These are phyloP conservation scores for Suhomyces faveliae DNA, from an alignment of 805 yeast genomes.

Conservation along the genomic window DNA sequence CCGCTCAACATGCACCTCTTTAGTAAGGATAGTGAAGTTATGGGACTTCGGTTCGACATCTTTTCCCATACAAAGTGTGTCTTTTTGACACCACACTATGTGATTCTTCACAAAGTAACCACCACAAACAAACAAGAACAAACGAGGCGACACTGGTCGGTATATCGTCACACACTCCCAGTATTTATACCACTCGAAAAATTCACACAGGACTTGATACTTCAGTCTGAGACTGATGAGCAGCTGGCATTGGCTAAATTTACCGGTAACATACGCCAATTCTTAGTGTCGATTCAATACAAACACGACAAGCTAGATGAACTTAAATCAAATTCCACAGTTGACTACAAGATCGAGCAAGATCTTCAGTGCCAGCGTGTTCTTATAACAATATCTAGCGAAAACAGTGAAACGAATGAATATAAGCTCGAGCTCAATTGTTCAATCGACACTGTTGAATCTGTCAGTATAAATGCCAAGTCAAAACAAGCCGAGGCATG, in stretches of 20 bases:
- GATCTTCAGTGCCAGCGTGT: slow-evolving; percentile 29
- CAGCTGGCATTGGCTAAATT: slow-evolving; percentile 20
- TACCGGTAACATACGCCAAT: slow-evolving; percentile 21
- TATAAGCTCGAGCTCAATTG: slow-evolving; percentile 22
- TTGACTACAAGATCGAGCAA: slow-evolving; percentile 17
- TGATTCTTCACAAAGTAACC: slow-evolving; percentile 32
- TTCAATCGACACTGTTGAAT: slow-evolving; percentile 17
- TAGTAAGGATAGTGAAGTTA: slow-evolving; percentile 25
- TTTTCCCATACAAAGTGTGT: slow-evolving; percentile 21
- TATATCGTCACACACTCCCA: slow-evolving; percentile 39
- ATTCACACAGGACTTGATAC: slow-evolving; percentile 12
- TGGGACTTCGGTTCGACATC: slow-evolving; percentile 54
- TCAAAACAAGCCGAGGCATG: slow-evolving; percentile 9
- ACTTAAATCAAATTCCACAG: slow-evolving; percentile 7
- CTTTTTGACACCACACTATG: slow-evolving; percentile 47
- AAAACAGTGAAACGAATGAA: neutral
- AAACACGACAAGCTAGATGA: slow-evolving; percentile 30
- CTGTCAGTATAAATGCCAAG: slow-evolving; percentile 7
- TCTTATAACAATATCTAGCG: slow-evolving; percentile 8
- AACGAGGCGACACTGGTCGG: slow-evolving; percentile 22
- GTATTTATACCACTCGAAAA: slow-evolving; percentile 26
- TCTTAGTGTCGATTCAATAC: slow-evolving; percentile 26
- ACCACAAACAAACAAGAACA: slow-evolving; percentile 7
- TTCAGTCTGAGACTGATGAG: slow-evolving; percentile 9
- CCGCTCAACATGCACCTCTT: slow-evolving; percentile 42